Evolutionary conservation across 2,329 filamentous ascomycete genomes (phyloP).

Genomic region (Amesomyces nigricolor): DNA sequence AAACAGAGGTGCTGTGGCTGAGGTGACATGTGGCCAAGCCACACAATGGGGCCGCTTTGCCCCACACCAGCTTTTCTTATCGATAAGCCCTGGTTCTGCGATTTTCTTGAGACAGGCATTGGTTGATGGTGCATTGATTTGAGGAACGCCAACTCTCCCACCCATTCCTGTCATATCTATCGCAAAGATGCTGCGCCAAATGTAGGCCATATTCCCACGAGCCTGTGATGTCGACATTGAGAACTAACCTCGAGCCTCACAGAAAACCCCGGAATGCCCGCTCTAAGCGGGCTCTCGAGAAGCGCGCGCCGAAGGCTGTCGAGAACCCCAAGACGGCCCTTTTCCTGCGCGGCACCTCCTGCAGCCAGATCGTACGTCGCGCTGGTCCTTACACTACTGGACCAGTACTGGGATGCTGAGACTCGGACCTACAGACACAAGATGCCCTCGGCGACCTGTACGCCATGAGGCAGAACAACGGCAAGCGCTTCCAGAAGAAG

Average conservation of each 20-base stretch:
- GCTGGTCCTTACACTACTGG: not conserved
- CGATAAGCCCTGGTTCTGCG: conserved; percentile 18
- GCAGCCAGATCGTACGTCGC: conserved; percentile 64
- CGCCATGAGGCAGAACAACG: conserved; percentile 75
- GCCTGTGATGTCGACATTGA: not conserved
- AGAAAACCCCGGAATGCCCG: conserved; percentile 68
- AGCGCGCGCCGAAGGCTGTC: conserved; percentile 79
- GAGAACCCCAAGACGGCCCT: conserved; percentile 90
- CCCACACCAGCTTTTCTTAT: conserved; percentile 20
- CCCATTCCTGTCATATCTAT: not conserved
- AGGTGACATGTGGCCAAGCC: not conserved
- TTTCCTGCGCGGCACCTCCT: conserved; percentile 81
- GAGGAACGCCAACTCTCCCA: not conserved
- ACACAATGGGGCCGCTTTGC: not conserved
- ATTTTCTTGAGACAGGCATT: conserved; percentile 18
- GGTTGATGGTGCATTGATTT: not conserved
- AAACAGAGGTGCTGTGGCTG: conserved; percentile 5
- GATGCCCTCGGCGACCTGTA: conserved; percentile 81
- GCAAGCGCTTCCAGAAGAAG: conserved; percentile 94
- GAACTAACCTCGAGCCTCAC: not conserved
- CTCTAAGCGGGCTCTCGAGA: conserved; percentile 90
- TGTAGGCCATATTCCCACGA: conserved; percentile 32
- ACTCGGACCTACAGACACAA: conserved; percentile 34
- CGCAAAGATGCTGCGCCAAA: conserved; percentile 44
- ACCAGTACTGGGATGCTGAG: not conserved